These are phyloP conservation scores for Scedosporium aurantiacum DNA, from an alignment of 2,329 filamentous ascomycete genomes.

Conservation along the genomic window DNA sequence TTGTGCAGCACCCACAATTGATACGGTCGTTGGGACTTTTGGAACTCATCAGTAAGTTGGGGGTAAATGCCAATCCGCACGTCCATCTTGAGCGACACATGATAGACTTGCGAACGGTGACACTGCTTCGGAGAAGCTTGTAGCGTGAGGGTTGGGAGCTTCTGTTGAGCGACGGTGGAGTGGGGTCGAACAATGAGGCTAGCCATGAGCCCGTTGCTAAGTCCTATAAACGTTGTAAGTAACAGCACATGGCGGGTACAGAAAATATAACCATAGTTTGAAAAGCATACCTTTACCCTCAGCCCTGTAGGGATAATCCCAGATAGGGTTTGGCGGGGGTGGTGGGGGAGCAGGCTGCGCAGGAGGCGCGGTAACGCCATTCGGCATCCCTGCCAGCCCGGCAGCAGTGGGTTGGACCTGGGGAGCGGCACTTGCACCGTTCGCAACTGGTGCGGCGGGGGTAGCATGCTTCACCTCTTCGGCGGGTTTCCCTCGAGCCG, in stretches of 20 bases:
- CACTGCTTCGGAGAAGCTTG: background rate
- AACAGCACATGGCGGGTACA: background rate
- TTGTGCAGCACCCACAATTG: slow-evolving; percentile 57
- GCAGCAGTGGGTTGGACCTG: background rate
- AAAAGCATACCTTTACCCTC: slow-evolving; percentile 4
- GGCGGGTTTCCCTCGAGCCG: slow-evolving; percentile 16
- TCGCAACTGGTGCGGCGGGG: slow-evolving; percentile 14
- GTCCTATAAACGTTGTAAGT: background rate
- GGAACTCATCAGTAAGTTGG: slow-evolving; percentile 49
- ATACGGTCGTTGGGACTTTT: slow-evolving; percentile 60
- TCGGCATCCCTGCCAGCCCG: background rate
- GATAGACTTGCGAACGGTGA: slow-evolving; percentile 45
- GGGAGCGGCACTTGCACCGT: slow-evolving; percentile 16
- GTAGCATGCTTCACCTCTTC: slow-evolving; percentile 25
- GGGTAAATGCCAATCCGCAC: slow-evolving; percentile 60
- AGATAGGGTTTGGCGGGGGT: slow-evolving; percentile 18
- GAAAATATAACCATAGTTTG: background rate
- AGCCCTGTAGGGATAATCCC: slow-evolving; percentile 15
- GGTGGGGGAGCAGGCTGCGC: slow-evolving; percentile 21
- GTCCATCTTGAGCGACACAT: slow-evolving; percentile 48
- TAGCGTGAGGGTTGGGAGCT: background rate
- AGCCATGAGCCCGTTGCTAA: background rate
- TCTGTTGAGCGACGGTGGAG: background rate
- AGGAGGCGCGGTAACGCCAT: background rate
- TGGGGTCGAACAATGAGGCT: background rate